Conservation (phyloP, 306 rosid species). For the Sechiopsis laciniata region DNA sequence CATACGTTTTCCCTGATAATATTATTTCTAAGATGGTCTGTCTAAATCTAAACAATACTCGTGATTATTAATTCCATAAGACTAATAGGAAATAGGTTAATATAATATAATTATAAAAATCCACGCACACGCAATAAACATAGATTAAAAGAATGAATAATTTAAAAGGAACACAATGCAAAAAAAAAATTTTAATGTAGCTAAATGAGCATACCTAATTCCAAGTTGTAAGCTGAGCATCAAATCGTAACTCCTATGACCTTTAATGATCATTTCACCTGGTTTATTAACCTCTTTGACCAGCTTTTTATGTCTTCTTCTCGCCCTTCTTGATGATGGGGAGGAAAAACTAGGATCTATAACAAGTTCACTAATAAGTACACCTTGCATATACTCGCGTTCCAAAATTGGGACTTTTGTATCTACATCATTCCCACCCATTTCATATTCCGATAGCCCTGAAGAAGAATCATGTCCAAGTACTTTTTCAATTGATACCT, state of each 20-base stretch:
- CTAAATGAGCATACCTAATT: constrained; percentile 58
- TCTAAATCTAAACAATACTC: neutral
- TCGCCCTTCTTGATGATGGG: constrained; percentile 49
- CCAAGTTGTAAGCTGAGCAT: constrained; percentile 99
- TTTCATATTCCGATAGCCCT: constrained; percentile 38
- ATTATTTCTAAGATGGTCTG: neutral
- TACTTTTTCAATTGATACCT: constrained; percentile 84
- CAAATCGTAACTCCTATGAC: constrained; percentile 91
- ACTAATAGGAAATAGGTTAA: constrained; percentile 36
- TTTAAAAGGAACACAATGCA: neutral
- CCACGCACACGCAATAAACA: neutral
- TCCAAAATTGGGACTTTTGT: constrained; percentile 64
- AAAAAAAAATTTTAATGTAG: constrained; percentile 18
- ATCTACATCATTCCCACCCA: constrained; percentile 45
- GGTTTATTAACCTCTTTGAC: constrained; percentile 77
- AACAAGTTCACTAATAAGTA: constrained; percentile 81
- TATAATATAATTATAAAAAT: constrained; percentile 5
- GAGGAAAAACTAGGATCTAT: constrained; percentile 58
- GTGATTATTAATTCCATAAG: neutral
- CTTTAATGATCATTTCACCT: constrained; percentile 91
- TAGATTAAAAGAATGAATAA: neutral
- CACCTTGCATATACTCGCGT: constrained; percentile 98
- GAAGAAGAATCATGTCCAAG: constrained; percentile 54
- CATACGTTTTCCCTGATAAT: neutral
- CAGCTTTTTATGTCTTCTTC: constrained; percentile 60